Conservation (phyloP, 257 asterid species). For the Anisodus acutangulus region DNA sequence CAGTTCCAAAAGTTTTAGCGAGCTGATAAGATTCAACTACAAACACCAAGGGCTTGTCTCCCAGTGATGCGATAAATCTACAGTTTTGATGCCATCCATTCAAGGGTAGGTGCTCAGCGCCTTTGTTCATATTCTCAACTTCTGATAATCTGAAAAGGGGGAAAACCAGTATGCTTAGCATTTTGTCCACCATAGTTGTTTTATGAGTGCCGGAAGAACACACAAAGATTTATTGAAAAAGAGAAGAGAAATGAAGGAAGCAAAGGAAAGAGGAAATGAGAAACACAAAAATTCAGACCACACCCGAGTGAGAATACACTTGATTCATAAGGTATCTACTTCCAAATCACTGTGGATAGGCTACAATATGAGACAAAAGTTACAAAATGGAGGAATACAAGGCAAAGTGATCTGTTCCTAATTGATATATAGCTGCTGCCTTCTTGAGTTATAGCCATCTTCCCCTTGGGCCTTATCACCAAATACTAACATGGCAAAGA, state of each 20-base stretch:
- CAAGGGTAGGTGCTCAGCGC: background rate
- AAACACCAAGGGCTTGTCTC: background rate
- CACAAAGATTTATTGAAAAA: background rate
- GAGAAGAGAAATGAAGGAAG: background rate
- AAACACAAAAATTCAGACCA: too few relatives aligned
- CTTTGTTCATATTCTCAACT: background rate
- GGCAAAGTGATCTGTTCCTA: background rate
- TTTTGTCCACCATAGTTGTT: background rate
- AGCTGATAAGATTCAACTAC: background rate
- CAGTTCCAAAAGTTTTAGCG: background rate
- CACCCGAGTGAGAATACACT: background rate
- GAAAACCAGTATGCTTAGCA: background rate
- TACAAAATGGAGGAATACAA: background rate
- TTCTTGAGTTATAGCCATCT: background rate
- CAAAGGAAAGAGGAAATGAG: background rate
- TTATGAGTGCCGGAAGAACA: background rate
- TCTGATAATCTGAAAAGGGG: background rate
- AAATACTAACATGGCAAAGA: background rate
- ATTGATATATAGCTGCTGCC: background rate
- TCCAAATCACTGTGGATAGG: background rate
- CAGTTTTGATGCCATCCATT: background rate
- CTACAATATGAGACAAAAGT: background rate
- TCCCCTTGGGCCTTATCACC: background rate
- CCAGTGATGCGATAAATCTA: background rate
- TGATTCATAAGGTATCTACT: background rate